Conservation (phyloP, 2,329 filamentous ascomycete species). For the Calonectria naviculata region DNA sequence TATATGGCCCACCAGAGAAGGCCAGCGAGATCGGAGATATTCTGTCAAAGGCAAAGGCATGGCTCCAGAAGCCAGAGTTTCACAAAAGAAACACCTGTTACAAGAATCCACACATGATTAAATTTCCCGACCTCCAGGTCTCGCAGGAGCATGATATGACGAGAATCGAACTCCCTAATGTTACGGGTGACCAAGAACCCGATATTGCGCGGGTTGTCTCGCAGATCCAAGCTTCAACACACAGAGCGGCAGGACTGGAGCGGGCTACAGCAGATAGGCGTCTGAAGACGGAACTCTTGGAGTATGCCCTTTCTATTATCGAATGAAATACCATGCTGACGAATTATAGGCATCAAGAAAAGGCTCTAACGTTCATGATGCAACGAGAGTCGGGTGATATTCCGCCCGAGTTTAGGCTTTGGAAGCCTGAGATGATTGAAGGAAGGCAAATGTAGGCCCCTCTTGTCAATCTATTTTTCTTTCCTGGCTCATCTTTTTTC, state of each 20-base stretch:
- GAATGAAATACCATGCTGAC: neutral
- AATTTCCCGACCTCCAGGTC: constrained; percentile 2
- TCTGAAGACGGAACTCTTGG: constrained; percentile 36
- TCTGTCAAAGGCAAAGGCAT: constrained; percentile 45
- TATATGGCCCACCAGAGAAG: constrained; percentile 46
- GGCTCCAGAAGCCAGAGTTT: constrained; percentile 48
- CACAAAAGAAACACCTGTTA: constrained; percentile 16
- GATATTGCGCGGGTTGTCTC: constrained; percentile 17
- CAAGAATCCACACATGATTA: constrained; percentile 26
- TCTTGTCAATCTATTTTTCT: rapidly evolving
- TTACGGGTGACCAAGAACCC: neutral
- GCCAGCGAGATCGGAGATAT: constrained; percentile 38
- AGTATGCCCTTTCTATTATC: constrained; percentile 26
- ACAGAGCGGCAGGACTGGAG: constrained; percentile 30
- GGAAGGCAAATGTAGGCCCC: constrained; percentile 43
- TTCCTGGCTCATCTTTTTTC: neutral
- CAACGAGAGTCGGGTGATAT: constrained; percentile 51
- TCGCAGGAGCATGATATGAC: neutral
- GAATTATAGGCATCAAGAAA: constrained; percentile 48
- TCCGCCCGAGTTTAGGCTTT: constrained; percentile 43
- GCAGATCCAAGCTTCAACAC: constrained; percentile 32
- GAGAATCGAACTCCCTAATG: neutral
- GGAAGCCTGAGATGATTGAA: constrained; percentile 41
- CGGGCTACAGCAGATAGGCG: constrained; percentile 31
- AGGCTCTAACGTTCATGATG: constrained; percentile 51